A percentile compares a stretch with the other conserved stretches of the same genome.
Conservation (phyloP, 148 eudicot species). For the Cornus florida region DNA sequence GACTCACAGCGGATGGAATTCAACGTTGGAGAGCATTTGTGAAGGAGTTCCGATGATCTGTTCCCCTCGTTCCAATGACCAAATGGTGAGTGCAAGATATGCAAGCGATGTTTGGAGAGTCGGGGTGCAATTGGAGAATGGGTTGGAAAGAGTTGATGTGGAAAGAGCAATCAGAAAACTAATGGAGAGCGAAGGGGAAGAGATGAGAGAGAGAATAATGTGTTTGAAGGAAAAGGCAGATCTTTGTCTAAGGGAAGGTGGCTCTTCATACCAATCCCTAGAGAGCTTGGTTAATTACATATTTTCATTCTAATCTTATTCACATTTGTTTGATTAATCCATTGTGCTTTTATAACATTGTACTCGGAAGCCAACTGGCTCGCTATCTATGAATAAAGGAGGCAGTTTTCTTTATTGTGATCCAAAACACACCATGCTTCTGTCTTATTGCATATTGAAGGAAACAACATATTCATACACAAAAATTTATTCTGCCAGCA, state of each 20-base stretch:
- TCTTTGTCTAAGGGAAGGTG: conserved; percentile 36
- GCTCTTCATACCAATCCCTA: conserved; percentile 41
- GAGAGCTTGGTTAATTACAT: conserved; percentile 36
- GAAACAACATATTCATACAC: no score
- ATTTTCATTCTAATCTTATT: conserved; percentile 23
- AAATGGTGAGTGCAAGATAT: conserved; percentile 43
- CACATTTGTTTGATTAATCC: no score
- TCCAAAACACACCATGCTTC: no score
- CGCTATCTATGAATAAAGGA: no score
- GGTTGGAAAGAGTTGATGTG: conserved; percentile 23
- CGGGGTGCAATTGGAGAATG: conserved; percentile 40
- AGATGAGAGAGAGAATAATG: conserved; percentile 35
- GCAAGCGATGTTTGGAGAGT: conserved; percentile 46
- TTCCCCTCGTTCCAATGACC: conserved; percentile 45
- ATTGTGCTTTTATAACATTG: no score
- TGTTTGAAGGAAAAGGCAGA: conserved; percentile 39
- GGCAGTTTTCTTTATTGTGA: no score
- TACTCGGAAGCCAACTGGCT: no score
- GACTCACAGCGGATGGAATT: conserved; percentile 70
- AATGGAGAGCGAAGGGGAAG: conserved; percentile 52
- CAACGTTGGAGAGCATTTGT: conserved; percentile 58
- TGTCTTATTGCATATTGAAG: no score
- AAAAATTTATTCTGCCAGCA: no score
- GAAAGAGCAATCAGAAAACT: conserved; percentile 33
- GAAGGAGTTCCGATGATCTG: conserved; percentile 73